Conservation (phyloP, 1,284 basidiomycete species). For the Malassezia obtusa region DNA sequence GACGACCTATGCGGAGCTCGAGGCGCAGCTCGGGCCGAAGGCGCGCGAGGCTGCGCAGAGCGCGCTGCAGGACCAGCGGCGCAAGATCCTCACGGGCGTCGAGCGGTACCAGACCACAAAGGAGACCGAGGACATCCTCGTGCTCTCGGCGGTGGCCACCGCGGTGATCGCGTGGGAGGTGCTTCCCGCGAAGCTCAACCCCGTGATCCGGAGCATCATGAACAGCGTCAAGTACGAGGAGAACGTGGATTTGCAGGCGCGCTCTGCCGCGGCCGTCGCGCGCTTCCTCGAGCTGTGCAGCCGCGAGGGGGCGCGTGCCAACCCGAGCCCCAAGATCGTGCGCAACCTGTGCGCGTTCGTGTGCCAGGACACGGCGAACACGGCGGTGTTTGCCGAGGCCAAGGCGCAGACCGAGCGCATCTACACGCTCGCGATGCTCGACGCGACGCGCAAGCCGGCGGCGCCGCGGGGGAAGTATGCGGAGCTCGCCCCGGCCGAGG, state of each 20-base stretch:
- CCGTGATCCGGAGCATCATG: slow-evolving; percentile 92
- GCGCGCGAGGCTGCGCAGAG: slow-evolving; percentile 59
- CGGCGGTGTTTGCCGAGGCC: slow-evolving; percentile 71
- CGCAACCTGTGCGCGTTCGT: slow-evolving; percentile 95
- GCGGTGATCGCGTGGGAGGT: slow-evolving; percentile 60
- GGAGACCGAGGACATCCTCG: slow-evolving; percentile 72
- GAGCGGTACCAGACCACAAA: slow-evolving; percentile 76
- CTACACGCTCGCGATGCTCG: slow-evolving; percentile 57
- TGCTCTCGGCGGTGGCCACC: slow-evolving; percentile 77
- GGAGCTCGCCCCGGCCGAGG: slow-evolving; percentile 39
- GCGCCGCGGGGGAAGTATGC: slow-evolving; percentile 4
- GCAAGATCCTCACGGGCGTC: slow-evolving; percentile 64
- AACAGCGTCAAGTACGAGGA: slow-evolving; percentile 83
- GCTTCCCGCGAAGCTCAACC: slow-evolving; percentile 66
- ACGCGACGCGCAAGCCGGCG: slow-evolving; percentile 8
- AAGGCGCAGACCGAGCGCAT: slow-evolving; percentile 63
- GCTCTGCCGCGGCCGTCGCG: slow-evolving; percentile 77
- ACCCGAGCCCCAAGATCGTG: slow-evolving; percentile 81
- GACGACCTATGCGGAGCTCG: slow-evolving; percentile 61
- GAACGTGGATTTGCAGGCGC: slow-evolving; percentile 76
- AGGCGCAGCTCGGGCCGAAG: slow-evolving; percentile 51
- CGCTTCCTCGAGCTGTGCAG: slow-evolving; percentile 76
- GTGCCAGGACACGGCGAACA: slow-evolving; percentile 71
- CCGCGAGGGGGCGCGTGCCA: slow-evolving; percentile 54
- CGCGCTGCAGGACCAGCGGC: slow-evolving; percentile 68